Conservation (phyloP, 805 yeast genomes). For the Wickerhamiella siamensis region DNA sequence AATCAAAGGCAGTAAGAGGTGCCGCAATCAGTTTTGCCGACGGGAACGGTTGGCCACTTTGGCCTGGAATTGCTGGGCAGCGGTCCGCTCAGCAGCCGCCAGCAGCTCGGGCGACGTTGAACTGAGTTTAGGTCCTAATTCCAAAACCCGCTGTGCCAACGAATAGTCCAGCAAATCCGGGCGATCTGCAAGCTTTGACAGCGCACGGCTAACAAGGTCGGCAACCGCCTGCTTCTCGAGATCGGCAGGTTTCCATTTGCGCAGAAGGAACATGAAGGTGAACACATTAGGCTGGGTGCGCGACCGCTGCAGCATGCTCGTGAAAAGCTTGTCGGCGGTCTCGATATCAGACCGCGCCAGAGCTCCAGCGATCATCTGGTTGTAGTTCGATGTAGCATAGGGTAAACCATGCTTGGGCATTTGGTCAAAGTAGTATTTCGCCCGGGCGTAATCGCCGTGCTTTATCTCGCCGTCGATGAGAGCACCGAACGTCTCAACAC, state of each 20-base stretch:
- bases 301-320: constrained; percentile 5
- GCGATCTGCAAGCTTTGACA: constrained; percentile 4
- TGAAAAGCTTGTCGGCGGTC: constrained; percentile 15
- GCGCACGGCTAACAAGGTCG: constrained; percentile 4
- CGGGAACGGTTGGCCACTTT: background rate
- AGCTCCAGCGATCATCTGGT: constrained; percentile 22
- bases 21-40: too few relatives aligned
- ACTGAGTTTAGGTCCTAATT: background rate
- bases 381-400: constrained; percentile 20
- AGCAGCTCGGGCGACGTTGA: background rate
- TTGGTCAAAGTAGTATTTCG: constrained; percentile 13
- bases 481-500: constrained; percentile 20
- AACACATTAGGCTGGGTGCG: constrained; percentile 17
- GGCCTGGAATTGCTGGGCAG: background rate
- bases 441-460: constrained; percentile 17
- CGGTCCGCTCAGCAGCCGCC: background rate
- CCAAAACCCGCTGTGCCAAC: constrained; percentile 8
- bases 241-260: background rate
- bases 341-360: constrained; percentile 10
- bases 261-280: constrained; percentile 19
- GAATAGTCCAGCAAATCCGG: constrained; percentile 11
- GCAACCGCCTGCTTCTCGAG: constrained; percentile 1
- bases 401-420: constrained; percentile 17
- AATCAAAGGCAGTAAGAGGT: too few relatives aligned
- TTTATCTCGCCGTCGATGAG: constrained; percentile 22